A percentile compares a stretch with the other conserved stretches of the same genome.
These are phyloP conservation scores for Podaxis rugospora DNA, from an alignment of 768 basidiomycete species.

Conservation along the genomic window DNA sequence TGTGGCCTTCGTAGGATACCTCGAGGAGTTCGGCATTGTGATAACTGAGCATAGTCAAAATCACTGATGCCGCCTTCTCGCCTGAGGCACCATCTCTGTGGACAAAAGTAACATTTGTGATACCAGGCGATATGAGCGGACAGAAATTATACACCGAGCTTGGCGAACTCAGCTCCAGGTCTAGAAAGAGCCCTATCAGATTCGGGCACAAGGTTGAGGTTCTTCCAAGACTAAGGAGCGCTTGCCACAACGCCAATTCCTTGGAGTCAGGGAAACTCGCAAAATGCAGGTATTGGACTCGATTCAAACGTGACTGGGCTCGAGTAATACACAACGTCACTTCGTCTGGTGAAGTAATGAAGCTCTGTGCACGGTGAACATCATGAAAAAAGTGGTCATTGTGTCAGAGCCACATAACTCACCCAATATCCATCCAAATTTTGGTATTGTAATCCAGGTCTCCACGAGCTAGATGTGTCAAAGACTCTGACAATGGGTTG, in stretches of 20 bases:
- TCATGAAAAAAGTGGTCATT: no score
- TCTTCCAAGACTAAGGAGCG: not conserved
- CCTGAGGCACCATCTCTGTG: not conserved
- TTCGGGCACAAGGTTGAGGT: not conserved
- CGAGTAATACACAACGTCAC: not conserved
- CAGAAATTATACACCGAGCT: not conserved
- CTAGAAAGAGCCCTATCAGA: not conserved
- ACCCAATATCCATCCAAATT: not conserved
- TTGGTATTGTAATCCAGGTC: not conserved
- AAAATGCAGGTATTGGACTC: not conserved
- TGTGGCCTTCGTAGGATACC: not conserved
- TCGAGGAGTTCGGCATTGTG: not conserved
- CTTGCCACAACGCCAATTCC: not conserved
- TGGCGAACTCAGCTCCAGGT: not conserved
- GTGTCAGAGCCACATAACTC: not conserved
- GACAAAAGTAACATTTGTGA: not conserved
- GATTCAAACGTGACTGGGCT: not conserved
- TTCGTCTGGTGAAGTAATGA: not conserved
- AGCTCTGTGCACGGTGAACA: not conserved
- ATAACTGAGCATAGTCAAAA: not conserved
- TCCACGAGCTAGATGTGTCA: not conserved
- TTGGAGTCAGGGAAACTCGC: not conserved
- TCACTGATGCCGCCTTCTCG: not conserved
- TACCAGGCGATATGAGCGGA: not conserved
- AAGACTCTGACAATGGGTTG: not conserved